These are phyloP conservation scores for Rhododendron mucronatum DNA, from an alignment of 148 eudicot genomes.

Conservation along the genomic window DNA sequence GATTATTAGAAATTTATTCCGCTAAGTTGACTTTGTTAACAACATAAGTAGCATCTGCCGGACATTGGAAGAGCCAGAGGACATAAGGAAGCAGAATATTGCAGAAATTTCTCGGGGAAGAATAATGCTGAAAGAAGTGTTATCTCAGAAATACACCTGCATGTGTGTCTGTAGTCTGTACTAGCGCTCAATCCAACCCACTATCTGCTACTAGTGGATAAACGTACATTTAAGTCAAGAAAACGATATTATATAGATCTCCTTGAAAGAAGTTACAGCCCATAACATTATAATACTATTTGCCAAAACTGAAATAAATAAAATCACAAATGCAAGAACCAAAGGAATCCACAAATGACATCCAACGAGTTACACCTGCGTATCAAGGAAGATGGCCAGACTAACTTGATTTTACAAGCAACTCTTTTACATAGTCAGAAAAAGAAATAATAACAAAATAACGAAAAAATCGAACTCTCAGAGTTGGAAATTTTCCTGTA, in stretches of 20 bases:
- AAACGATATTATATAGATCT: background rate
- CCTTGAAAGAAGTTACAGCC: background rate
- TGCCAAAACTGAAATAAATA: background rate
- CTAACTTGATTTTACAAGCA: background rate
- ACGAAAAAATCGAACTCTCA: background rate
- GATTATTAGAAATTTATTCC: background rate
- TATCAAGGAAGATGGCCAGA: background rate
- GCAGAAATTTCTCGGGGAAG: background rate
- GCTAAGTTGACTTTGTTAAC: background rate
- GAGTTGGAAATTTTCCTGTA: background rate
- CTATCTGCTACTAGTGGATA: background rate
- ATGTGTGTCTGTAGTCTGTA: too few species aligned
- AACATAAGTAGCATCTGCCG: background rate
- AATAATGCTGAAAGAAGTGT: background rate
- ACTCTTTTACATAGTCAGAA: background rate
- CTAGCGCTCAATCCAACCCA: background rate
- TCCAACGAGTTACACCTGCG: background rate
- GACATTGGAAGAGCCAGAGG: background rate
- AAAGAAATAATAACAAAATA: background rate
- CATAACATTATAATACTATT: background rate
- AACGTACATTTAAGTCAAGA: background rate
- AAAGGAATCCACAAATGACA: background rate
- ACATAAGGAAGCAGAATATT: background rate
- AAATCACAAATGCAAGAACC: background rate
- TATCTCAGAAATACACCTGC: background rate